Percentiles rank a stretch among this genome's conserved stretches.
phyloP scores from a whole-genome alignment of 139 green algal species.

The Nannochloris sp. region DNA sequence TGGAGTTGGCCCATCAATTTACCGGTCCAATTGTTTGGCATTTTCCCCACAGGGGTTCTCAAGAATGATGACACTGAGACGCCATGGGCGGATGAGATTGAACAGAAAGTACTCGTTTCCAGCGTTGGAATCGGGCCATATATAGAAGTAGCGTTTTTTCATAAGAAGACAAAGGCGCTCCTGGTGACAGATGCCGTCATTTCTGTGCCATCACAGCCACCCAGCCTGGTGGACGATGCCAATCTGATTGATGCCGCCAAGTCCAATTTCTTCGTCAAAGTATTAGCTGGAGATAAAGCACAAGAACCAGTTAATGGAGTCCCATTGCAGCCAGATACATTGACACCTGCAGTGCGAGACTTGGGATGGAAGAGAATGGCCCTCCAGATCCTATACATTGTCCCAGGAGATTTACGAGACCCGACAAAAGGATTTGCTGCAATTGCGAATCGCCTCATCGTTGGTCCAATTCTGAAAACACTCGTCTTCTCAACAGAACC shows the following conservation, averaged over 20 bases:
- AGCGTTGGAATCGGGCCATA: constrained; percentile 32
- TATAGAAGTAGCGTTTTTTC: constrained; percentile 74
- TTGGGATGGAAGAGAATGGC: constrained; percentile 82
- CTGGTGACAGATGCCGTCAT: constrained; percentile 82
- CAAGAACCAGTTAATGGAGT: constrained; percentile 22
- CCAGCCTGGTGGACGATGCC: constrained; percentile 13
- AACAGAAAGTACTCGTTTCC: constrained; percentile 51
- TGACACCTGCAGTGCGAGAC: constrained; percentile 23
- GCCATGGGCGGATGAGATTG: constrained; percentile 74
- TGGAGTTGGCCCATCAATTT: constrained; percentile 80
- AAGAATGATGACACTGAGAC: constrained; percentile 15
- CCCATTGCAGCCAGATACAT: constrained; percentile 24
- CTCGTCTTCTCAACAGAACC: constrained; percentile 78
- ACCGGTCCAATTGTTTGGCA: constrained; percentile 65
- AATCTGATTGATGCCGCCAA: constrained; percentile 19
- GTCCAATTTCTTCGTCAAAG: constrained; percentile 29
- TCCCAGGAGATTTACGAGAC: constrained; percentile 60
- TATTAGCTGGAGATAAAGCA: constrained; percentile 22
- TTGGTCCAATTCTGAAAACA: constrained; percentile 77
- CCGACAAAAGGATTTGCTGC: constrained; percentile 52
- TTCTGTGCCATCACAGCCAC: constrained; percentile 47
- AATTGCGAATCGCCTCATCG: constrained; percentile 63
- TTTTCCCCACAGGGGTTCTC: constrained; percentile 55
- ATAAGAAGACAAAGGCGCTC: constrained; percentile 61
- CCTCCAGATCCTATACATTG: constrained; percentile 88